Base-by-base conservation (phyloP, 2,329 filamentous ascomycete genomes). In the Colletotrichum sp. region DNA sequence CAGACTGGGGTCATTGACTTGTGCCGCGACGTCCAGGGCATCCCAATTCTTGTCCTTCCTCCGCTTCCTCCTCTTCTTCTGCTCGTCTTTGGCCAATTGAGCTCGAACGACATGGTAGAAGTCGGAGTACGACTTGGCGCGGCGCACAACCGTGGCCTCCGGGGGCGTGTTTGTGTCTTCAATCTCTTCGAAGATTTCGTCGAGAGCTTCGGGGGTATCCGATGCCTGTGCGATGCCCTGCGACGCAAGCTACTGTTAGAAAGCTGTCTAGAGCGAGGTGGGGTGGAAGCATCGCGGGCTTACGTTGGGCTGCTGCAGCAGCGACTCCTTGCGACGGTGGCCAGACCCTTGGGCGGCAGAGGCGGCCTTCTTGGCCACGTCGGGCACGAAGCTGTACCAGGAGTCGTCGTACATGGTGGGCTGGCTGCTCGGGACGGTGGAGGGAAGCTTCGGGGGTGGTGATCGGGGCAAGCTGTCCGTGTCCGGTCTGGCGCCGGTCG, bases 321-420 rank as follows among this genome's bases (percentile, higher is more conserved):
- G 88, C 55, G 94, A 95, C 82, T 93, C 90, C 81, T 90, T 92
- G 76, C 94, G 91, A 78, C 90, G 90, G 81, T 94, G 94, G 67
- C 89, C 89, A 60, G 88, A 79, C 64, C 85, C 81, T 72, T 88
- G 85, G 36, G 81, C 81, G 55, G 88, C 85, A 28, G 87, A 84
- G 59, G 86, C 80, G n/a, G 86, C 85, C 76, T 87, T 87, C 80
- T 88, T 90, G 78, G 89, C 86, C 70, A 90, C 85, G 71, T 93
- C 91, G 30, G 94, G 91, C 78, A 95, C 91, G 82, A 95, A 93
- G 83, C 90, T 95, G 86, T 96, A 95, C 94, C 95, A 96, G 34
- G 94, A 92, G 84, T 96, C 95, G 85, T 96, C 95, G 84, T 95
- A 95, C 94, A 95, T 96, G 79, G 79, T 87, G 28, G 30, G 2